A percentile compares a stretch with the other conserved stretches of the same genome.
Conservation (phyloP, 768 basidiomycete genomes). For the Mrakia blollopis region DNA sequence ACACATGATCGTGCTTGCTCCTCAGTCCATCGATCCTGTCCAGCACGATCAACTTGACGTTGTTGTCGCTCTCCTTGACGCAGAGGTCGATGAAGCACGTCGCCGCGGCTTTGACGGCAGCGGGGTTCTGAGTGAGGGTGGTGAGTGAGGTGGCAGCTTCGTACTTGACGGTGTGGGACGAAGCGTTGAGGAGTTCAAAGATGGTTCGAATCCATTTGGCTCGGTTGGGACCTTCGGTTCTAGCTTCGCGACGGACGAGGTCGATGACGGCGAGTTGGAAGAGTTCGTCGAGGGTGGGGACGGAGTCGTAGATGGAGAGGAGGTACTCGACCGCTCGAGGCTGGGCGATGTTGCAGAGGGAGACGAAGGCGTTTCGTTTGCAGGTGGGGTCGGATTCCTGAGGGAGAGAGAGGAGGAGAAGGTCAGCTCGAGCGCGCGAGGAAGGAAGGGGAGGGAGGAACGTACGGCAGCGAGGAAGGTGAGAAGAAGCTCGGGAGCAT, state of each 20-base stretch:
- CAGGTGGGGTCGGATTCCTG: constrained; percentile 88
- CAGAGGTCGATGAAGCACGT: constrained; percentile 81
- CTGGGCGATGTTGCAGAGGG: constrained; percentile 72
- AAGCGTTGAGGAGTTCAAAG: constrained; percentile 81
- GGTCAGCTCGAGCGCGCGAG: background rate
- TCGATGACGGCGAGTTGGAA: constrained; percentile 96
- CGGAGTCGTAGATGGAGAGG: constrained; percentile 73
- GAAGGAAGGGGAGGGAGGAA: constrained; percentile 7
- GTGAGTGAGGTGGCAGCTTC: constrained; percentile 95
- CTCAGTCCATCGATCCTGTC: constrained; percentile 80
- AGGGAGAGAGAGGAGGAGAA: background rate
- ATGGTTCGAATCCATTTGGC: constrained; percentile 90
- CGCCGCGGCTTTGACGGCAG: constrained; percentile 93
- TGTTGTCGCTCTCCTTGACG: constrained; percentile 95
- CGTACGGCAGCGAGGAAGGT: constrained; percentile 81
- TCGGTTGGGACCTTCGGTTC: constrained; percentile 48
- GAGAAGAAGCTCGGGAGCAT: constrained; percentile 90
- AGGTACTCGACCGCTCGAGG: constrained; percentile 89
- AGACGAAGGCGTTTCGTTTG: constrained; percentile 95
- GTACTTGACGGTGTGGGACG: constrained; percentile 85
- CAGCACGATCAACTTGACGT: constrained; percentile 95
- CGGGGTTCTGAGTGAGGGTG: constrained; percentile 86
- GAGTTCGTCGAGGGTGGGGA: constrained; percentile 76
- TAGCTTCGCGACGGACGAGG: constrained; percentile 70
- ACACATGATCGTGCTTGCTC: constrained; percentile 71